Evolutionary conservation across 495 filamentous ascomycete species (phyloP).

Genomic region (Aspergillus ellipticus): DNA sequence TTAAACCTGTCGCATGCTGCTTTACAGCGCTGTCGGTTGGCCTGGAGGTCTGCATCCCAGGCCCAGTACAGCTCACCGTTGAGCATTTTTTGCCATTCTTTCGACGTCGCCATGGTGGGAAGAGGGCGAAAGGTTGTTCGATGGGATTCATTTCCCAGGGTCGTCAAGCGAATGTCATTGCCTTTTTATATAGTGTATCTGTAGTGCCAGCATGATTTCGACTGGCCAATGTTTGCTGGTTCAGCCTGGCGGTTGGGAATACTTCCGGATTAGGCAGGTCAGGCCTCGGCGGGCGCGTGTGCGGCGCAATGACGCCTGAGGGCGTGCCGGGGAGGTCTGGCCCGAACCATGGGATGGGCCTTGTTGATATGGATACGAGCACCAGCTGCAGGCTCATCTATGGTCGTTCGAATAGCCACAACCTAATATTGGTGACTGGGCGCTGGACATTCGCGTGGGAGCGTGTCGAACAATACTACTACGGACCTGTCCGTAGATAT

Average conservation of each 20-base stretch:
- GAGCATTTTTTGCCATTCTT: slow-evolving; percentile 37
- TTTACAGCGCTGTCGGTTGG: slow-evolving; percentile 55
- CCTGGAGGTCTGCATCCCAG: slow-evolving; percentile 49
- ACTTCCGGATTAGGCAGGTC: slow-evolving; percentile 13
- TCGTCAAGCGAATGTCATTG: not conserved
- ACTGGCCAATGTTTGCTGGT: too few species aligned
- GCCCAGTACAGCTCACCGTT: slow-evolving; percentile 44
- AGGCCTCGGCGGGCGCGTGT: not conserved
- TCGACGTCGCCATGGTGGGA: slow-evolving; percentile 25
- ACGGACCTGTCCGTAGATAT: too few species aligned
- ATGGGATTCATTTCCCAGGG: not conserved
- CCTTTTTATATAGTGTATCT: not conserved
- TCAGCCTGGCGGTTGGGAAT: slow-evolving; percentile 5
- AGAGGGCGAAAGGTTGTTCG: too few species aligned
- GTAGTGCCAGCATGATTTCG: not conserved
- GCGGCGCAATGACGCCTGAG: too few species aligned
- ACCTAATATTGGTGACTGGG: too few species aligned
- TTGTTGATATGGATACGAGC: not conserved
- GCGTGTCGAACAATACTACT: too few species aligned
- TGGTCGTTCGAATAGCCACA: too few species aligned
- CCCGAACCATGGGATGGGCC: not conserved
- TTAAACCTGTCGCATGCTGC: slow-evolving; percentile 60
- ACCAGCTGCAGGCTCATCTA: too few species aligned
- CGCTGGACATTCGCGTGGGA: too few species aligned
- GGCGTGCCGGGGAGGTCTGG: not conserved